Conservation (phyloP, 176 grass and related monocot genomes). For the Oryza meridionalis region DNA sequence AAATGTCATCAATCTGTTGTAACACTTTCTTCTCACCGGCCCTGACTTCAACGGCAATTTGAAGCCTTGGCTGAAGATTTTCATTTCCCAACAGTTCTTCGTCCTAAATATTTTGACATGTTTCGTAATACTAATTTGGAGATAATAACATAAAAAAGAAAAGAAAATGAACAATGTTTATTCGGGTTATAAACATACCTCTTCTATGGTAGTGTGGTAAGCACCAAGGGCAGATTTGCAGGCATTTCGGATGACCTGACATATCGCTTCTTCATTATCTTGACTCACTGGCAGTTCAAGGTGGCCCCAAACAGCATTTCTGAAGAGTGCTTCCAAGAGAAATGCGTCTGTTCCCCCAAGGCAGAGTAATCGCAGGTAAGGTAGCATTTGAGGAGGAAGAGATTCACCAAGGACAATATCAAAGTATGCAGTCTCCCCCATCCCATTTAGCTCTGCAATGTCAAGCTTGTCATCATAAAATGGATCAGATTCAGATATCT, state of each 20-base stretch:
- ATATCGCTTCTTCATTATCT: conserved; percentile 92
- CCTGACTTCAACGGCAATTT: conserved; percentile 71
- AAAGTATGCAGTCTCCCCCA: conserved; percentile 84
- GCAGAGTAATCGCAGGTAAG: conserved; percentile 81
- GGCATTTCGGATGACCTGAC: conserved; percentile 72
- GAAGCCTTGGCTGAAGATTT: conserved; percentile 57
- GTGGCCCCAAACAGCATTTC: conserved; percentile 86
- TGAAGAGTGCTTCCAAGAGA: conserved; percentile 89
- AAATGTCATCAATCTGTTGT: conserved; percentile 79
- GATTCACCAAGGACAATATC: conserved; percentile 64
- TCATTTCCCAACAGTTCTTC: conserved; percentile 61
- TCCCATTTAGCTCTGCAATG: conserved; percentile 84
- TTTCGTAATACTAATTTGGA: conserved; percentile 28
- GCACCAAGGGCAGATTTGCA: conserved; percentile 79
- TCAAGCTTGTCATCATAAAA: conserved; percentile 94
- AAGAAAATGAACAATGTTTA: conserved; percentile 26
- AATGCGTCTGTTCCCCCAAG: conserved; percentile 94
- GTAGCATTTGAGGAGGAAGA: conserved; percentile 76
- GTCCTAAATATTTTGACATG: conserved; percentile 61
- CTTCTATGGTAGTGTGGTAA: conserved; percentile 79
- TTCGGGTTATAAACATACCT: conserved; percentile 50
- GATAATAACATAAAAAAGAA: conserved; percentile 30
- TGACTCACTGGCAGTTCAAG: conserved; percentile 87
- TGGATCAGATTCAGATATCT: conserved; percentile 85
- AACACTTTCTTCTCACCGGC: conserved; percentile 88